phyloP scores from a whole-genome alignment of 164 flowering plant genomes.

The Vitis riparia region DNA sequence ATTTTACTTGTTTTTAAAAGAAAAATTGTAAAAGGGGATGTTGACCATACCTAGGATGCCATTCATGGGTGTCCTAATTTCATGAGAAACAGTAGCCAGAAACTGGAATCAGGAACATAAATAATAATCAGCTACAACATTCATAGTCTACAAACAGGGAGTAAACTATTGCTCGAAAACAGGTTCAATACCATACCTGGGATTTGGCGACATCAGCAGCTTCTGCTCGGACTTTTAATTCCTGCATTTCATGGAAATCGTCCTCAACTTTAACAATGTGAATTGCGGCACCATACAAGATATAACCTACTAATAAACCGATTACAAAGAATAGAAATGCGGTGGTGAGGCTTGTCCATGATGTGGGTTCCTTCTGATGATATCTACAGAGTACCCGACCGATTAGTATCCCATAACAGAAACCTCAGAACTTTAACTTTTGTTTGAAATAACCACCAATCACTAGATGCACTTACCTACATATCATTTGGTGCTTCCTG shows the following conservation, averaged over 20 bases:
- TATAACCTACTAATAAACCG: slow-evolving; percentile 61
- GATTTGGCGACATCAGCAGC: slow-evolving; percentile 98
- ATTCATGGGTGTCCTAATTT: slow-evolving; percentile 97
- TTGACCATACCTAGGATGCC: slow-evolving; percentile 79
- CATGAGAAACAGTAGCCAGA: slow-evolving; percentile 97
- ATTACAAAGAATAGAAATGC: slow-evolving; percentile 65
- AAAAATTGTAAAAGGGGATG: not conserved
- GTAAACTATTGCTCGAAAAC: not conserved
- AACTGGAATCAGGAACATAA: slow-evolving; percentile 50
- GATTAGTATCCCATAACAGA: slow-evolving; percentile 4
- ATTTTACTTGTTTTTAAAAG: not conserved
- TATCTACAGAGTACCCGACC: slow-evolving; percentile 43
- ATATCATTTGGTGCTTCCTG: slow-evolving; percentile 81
- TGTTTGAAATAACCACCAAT: slow-evolving; percentile 2
- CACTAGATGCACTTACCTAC: slow-evolving; percentile 54
- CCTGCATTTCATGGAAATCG: slow-evolving; percentile 76
- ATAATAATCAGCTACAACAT: slow-evolving; percentile 5
- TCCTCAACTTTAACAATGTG: slow-evolving; percentile 88
- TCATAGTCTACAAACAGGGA: not conserved
- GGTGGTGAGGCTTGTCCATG: slow-evolving; percentile 65
- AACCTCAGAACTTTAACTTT: not conserved
- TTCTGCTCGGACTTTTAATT: slow-evolving; percentile 81
- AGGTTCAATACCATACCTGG: slow-evolving; percentile 46
- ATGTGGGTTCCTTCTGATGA: slow-evolving; percentile 62
- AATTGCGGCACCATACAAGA: slow-evolving; percentile 59